Base-by-base conservation (phyloP, 1,139 yeast genomes). In the Kodamaea alishanica region DNA sequence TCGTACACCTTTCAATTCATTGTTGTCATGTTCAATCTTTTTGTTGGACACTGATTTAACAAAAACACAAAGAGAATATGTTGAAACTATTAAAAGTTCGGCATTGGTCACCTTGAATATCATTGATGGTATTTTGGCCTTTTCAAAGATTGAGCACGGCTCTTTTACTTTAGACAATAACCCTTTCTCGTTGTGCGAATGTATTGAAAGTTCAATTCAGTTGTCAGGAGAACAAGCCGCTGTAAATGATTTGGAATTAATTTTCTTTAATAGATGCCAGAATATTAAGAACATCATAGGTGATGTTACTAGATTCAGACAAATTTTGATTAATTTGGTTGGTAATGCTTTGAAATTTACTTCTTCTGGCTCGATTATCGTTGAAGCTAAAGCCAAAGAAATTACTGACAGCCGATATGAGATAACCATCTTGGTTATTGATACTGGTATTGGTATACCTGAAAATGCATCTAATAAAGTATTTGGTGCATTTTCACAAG, bases 361-460 rank as follows among this genome's bases (percentile, higher is more conserved):
- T 0, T 54, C 64, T 6, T 43, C 52, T 27, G 83, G 84, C 1
- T 66, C 70, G 42, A 67, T 78, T 28, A 56, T 65, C 3, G 68
- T 78, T 5, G 67, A 63, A 35, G 58, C 73, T 1, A 49, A 51
- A 10, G 67, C 75, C 1, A 48, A 46, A 8, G 51, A 48, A 28
- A 53, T 65, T 20, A 46, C 55, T 2, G 60, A 58, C 10, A 61
- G 62, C 32, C 56, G 79, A 10, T 70, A 64, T 42, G 77, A 74
- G 44, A 60, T 75, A 41, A 51, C 55, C 4, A 55, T 77, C 6
- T 53, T 63, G 2, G 78, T 77, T 9, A 60, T 65, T 33, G 84
- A 79, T 48, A 75, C 83, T 0, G 84, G 84, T n/a, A 77, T 78
- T 44, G 84, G 84, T 5, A 78, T 79, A 34, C 79, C 81, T 2